Evolutionary conservation across 106 monocot genomes (phyloP).

Genomic region (Dendrobium catenatum): DNA sequence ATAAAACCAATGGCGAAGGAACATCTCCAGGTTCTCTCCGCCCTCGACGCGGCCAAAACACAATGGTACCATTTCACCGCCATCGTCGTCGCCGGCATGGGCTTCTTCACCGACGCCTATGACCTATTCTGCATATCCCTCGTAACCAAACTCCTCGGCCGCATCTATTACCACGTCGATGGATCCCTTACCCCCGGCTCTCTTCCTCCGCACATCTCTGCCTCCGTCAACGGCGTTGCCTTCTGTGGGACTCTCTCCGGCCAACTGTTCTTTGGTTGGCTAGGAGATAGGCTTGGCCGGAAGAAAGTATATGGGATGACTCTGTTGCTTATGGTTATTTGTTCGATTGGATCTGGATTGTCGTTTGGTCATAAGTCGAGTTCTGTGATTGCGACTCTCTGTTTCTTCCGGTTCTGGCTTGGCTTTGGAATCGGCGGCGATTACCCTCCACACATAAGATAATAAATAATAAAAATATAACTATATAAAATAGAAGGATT

Average conservation of each 20-base stretch:
- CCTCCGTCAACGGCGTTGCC: conserved; percentile 26
- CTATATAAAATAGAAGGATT: too few species aligned
- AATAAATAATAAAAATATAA: too few species aligned
- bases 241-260: conserved; percentile 22
- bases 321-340: too few species aligned
- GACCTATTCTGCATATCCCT: conserved; percentile 15
- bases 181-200: conserved; percentile 17
- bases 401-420: too few species aligned
- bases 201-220: conserved; percentile 19
- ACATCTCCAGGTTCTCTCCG: conserved; percentile 9
- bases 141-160: conserved; percentile 12
- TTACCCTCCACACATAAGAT: too few species aligned
- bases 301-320: too few species aligned
- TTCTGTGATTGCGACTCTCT: too few species aligned
- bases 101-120: conserved; percentile 17
- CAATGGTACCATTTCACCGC: conserved; percentile 18
- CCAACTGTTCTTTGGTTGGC: conserved; percentile 17
- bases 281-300: too few species aligned
- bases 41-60: conserved; percentile 14
- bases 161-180: conserved; percentile 14
- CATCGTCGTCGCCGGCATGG: conserved; percentile 17
- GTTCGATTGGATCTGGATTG: too few species aligned
- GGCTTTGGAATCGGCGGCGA: too few species aligned
- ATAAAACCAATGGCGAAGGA: too few species aligned
- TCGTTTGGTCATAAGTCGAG: too few species aligned